Conservation (phyloP, 2,329 filamentous ascomycete species). For the Talaromyces rugulosus region DNA sequence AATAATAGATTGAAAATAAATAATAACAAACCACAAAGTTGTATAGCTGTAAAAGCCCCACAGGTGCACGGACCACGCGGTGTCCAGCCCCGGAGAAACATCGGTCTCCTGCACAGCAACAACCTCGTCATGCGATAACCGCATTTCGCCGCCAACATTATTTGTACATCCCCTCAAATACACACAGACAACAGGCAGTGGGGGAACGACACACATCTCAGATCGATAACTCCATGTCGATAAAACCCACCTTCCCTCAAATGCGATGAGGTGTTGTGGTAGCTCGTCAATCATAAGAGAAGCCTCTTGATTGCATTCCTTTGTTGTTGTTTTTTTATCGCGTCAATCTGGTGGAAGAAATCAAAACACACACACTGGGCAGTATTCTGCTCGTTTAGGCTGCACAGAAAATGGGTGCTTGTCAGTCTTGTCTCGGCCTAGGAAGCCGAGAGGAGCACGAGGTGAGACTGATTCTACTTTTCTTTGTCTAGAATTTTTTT, state of each 20-base stretch:
- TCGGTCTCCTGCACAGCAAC: not conserved
- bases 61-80: not conserved
- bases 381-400: not conserved
- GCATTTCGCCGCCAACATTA: not conserved
- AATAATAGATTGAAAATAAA: no score
- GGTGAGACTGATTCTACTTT: constrained; percentile 18
- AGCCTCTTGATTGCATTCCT: not conserved
- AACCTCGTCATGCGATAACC: not conserved
- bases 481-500: not conserved
- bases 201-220: not conserved
- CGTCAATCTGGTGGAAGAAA: not conserved
- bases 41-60: no score
- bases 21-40: no score
- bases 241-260: not conserved
- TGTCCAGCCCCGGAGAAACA: not conserved
- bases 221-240: not conserved
- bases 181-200: not conserved
- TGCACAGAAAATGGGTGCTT: constrained; percentile 40
- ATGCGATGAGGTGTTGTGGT: not conserved
- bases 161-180: not conserved
- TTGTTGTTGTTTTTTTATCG: not conserved
- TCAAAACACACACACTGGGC: not conserved
- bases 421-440: constrained; percentile 40
- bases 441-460: constrained; percentile 35
- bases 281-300: not conserved